A percentile compares a stretch with the other conserved stretches of the same genome.
Evolutionary conservation across 495 filamentous ascomycete genomes (phyloP).

Genomic region (Lophiotrema nucula): DNA sequence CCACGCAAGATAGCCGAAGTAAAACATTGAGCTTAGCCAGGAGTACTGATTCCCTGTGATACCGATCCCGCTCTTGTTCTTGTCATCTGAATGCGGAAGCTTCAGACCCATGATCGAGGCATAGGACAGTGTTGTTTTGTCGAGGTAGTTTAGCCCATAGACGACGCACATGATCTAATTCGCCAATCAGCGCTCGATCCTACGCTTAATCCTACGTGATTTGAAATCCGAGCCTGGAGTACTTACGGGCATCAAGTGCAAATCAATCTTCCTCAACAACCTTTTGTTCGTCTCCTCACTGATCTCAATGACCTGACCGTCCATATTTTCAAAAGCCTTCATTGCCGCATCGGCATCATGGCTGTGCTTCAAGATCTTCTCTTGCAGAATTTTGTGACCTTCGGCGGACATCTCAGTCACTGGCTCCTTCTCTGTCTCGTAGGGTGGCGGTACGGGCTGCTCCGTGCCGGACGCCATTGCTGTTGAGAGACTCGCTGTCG

Average conservation of each 20-base stretch:
- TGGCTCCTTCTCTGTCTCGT: neutral
- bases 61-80: slow-evolving; percentile 18
- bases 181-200: too few relatives aligned
- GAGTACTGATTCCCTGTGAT: slow-evolving; percentile 20
- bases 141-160: slow-evolving; percentile 54
- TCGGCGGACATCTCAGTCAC: neutral
- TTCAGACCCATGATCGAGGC: slow-evolving; percentile 51
- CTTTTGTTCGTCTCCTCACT: slow-evolving; percentile 54
- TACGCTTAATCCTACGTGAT: too few relatives aligned
- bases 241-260: slow-evolving; percentile 41
- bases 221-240: neutral
- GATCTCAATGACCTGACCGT: slow-evolving; percentile 51
- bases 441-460: neutral
- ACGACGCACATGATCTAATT: slow-evolving; percentile 41
- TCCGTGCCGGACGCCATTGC: neutral
- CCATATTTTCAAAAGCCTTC: slow-evolving; percentile 53
- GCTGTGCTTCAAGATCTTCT: slow-evolving; percentile 49
- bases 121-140: slow-evolving; percentile 58
- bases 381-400: neutral
- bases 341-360: slow-evolving; percentile 62
- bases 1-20: slow-evolving; percentile 48
- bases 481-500: too few relatives aligned
- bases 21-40: slow-evolving; percentile 31
- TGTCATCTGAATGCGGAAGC: slow-evolving; percentile 16
- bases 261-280: slow-evolving; percentile 45